A percentile compares a stretch with the other conserved stretches of the same genome.
These are phyloP conservation scores for Talaromyces rugulosus DNA, from an alignment of 2,329 filamentous ascomycete genomes.

Conservation along the genomic window DNA sequence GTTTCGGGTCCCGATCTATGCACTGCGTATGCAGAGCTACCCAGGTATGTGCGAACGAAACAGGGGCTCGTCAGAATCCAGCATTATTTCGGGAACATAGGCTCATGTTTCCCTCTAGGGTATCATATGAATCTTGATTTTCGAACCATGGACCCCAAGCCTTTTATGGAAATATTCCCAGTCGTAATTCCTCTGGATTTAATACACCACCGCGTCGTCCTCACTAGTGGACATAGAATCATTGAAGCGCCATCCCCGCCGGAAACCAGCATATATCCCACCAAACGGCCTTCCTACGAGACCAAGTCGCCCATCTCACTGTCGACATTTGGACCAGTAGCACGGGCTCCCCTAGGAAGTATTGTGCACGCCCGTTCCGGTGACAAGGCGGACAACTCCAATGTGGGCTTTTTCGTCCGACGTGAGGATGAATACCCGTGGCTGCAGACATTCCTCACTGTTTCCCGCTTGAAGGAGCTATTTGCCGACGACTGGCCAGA, in stretches of 20 bases:
- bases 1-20: constrained; percentile 33
- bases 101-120: neutral
- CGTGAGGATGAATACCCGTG: constrained; percentile 26
- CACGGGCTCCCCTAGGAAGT: constrained; percentile 25
- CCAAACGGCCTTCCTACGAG: constrained; percentile 15
- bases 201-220: constrained; percentile 14
- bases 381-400: constrained; percentile 32
- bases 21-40: constrained; percentile 40
- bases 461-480: constrained; percentile 1
- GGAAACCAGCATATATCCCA: constrained; percentile 12
- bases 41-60: constrained; percentile 21
- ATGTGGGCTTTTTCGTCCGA: constrained; percentile 34
- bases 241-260: constrained; percentile 3
- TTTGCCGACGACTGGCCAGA: constrained; percentile 4
- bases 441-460: constrained; percentile 16
- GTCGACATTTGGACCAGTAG: constrained; percentile 24
- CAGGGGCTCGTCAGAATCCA: neutral
- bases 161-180: constrained; percentile 44
- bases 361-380: constrained; percentile 32
- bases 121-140: constrained; percentile 45
- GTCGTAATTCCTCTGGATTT: constrained; percentile 22
- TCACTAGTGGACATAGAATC: neutral
- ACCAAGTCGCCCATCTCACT: constrained; percentile 11
- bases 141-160: constrained; percentile 40
- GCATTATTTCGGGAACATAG: neutral